A percentile compares a stretch with the other conserved stretches of the same genome.
phyloP scores from a whole-genome alignment of 2,329 filamentous ascomycete species.

The Ascochyta pisi region DNA sequence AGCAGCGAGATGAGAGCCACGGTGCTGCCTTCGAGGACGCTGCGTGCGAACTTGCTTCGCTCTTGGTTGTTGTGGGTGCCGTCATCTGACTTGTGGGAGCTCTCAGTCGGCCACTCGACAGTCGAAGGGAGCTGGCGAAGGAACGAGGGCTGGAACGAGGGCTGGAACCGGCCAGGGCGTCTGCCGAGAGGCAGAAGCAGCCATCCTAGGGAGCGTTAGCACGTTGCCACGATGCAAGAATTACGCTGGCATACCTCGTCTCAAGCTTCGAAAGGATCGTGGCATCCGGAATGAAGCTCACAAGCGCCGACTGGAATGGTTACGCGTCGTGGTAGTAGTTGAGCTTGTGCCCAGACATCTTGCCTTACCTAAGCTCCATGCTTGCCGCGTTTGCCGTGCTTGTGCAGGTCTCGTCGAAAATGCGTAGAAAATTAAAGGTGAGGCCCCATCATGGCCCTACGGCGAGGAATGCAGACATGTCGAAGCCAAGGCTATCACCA shows the following conservation, averaged over 20 bases:
- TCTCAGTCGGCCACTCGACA: background rate
- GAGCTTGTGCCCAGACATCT: conserved; percentile 16
- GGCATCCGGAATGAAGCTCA: conserved; percentile 30
- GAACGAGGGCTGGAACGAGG: conserved; percentile 2
- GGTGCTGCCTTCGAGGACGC: conserved; percentile 45
- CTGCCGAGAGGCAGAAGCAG: conserved; percentile 37
- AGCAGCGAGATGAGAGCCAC: conserved; percentile 45
- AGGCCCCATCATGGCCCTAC: background rate
- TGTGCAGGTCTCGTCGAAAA: background rate
- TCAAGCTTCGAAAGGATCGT: conserved; percentile 27
- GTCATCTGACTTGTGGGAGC: background rate
- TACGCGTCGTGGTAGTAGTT: conserved; percentile 6
- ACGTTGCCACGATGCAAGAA: background rate
- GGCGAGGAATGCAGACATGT: background rate
- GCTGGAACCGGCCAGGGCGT: conserved; percentile 22
- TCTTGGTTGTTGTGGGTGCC: conserved; percentile 23
- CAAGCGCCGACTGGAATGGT: background rate
- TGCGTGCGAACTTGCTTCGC: conserved; percentile 39
- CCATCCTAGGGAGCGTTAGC: conserved; percentile 31
- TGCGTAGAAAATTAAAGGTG: background rate
- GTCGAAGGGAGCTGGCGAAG: conserved; percentile 18
- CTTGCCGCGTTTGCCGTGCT: conserved; percentile 23
- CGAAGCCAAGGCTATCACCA: background rate
- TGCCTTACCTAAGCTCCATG: conserved; percentile 28
- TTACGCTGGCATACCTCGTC: conserved; percentile 24